Evolutionary conservation across 208 protist genomes (phyloP).

Genomic region (Acanthamoeba sp.): DNA sequence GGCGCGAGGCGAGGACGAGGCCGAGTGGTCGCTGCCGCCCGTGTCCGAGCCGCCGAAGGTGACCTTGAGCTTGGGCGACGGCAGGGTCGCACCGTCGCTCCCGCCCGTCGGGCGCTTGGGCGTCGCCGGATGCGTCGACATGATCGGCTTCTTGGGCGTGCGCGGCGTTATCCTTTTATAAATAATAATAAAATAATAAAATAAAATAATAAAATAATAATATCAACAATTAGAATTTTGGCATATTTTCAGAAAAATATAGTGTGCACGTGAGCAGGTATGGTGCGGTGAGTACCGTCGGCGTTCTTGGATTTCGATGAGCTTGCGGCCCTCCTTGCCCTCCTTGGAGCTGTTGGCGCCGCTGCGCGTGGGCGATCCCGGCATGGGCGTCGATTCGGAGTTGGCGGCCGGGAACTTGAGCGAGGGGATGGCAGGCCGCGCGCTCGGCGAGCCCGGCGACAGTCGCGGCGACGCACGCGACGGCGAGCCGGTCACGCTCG

Average conservation of each 20-base stretch:
- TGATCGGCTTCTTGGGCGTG: conserved; percentile 62
- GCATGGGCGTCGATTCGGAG: neutral
- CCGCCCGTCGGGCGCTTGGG: conserved; percentile 22
- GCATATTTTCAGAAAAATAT: no score
- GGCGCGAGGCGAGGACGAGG: neutral
- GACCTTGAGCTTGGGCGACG: conserved; percentile 62
- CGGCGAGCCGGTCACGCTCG: neutral
- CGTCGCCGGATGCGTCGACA: conserved; percentile 38
- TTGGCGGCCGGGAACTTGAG: neutral
- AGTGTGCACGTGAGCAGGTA: neutral
- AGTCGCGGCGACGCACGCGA: conserved; percentile 1
- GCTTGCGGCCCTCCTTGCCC: conserved; percentile 50
- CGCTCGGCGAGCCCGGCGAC: neutral
- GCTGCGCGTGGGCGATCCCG: conserved; percentile 1
- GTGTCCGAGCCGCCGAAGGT: neutral
- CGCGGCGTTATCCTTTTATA: conserved; percentile 43
- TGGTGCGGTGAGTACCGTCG: neutral
- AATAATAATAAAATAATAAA: neutral
- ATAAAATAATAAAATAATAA: neutral
- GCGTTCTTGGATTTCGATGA: conserved; percentile 60
- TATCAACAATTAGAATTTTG: no score
- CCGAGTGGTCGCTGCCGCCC: no score
- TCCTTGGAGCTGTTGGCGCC: conserved; percentile 39
- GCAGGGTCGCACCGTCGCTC: neutral
- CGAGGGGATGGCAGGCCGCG: neutral